Base-by-base conservation (phyloP, 1,139 yeast genomes). In the Kodamaea plutei region DNA sequence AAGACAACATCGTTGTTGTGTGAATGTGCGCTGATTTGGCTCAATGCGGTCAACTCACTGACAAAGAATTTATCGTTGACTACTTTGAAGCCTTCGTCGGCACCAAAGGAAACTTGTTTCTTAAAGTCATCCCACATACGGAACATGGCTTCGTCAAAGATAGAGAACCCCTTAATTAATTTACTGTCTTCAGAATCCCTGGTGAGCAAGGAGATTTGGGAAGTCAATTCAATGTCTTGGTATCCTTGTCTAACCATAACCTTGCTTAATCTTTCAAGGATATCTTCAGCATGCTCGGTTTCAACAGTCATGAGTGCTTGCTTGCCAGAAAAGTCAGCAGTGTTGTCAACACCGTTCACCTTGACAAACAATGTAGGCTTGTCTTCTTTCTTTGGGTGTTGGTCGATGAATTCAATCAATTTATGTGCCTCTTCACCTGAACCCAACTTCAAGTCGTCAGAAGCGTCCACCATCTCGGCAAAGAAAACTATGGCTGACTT, bases 41-140 rank as follows among this genome's bases (percentile, higher is more conserved):
- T 56, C 44, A 73, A 57, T 48, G 71, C 74, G 24, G 69, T 54
- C 37, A 73, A 48, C 46, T 73, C 79, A 30, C 58, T 61, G 37
- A 71, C 67, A 48, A 66, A 73, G 16, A 55, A 43, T 39, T 63
- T 59, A 43, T 73, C 77, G 43, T 58, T 66, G 31, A 70, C 58
- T 27, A 58, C 43, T 26, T 48, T 47, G n/a, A 26, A 25, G 15
- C 26, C 25, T n/a, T n/a, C n/a, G 15, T 34, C 33, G 20, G 31
- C 35, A 14, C 29, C 31, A 8, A 45, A 7, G 8, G 12, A 9
- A 9, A 23, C 23, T 30, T 38, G 17, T 16, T 34, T 27, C 26
- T 55, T 57, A 37, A 64, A 52, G 8, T 42, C 37, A 8, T 44
- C 41, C 76, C 76, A 71, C 27, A 65, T 52, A 6, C 45, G 41